A percentile compares a stretch with the other conserved stretches of the same genome.
Evolutionary conservation across 2,329 filamentous ascomycete genomes (phyloP).

Genomic region (Monosporascus sp.): DNA sequence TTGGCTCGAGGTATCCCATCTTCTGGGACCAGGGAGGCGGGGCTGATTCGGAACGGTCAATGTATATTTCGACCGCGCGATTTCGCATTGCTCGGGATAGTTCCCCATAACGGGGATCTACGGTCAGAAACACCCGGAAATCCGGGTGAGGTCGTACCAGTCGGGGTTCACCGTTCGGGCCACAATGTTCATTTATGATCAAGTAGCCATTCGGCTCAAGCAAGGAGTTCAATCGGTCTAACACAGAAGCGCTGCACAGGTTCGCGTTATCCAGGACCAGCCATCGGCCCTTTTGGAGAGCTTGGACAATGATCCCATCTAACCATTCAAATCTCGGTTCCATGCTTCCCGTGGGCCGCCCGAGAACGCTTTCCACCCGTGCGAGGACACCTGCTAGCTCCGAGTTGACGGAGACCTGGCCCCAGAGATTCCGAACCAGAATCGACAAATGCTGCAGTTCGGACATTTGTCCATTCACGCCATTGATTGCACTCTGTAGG

Average conservation of each 20-base stretch:
- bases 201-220: constrained; percentile 85
- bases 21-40: constrained; percentile 30
- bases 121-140: constrained; percentile 89
- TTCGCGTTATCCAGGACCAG: constrained; percentile 96
- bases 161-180: constrained; percentile 72
- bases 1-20: constrained; percentile 44
- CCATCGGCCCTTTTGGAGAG: constrained; percentile 83
- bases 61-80: constrained; percentile 81
- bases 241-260: constrained; percentile 87
- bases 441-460: constrained; percentile 33
- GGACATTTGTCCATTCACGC: constrained; percentile 31
- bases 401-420: constrained; percentile 37
- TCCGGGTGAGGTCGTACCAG: constrained; percentile 76
- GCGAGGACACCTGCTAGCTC: constrained; percentile 42
- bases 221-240: constrained; percentile 90
- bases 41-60: constrained; percentile 44
- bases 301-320: constrained; percentile 85
- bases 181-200: constrained; percentile 90
- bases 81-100: constrained; percentile 96
- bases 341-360: constrained; percentile 52
- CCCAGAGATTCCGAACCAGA: constrained; percentile 35
- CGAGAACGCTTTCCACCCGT: constrained; percentile 44
- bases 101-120: constrained; percentile 88
- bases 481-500: constrained; percentile 46
- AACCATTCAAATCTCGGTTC: constrained; percentile 92